Percentiles rank a stretch among this genome's conserved stretches.
Evolutionary conservation across 164 flowering plant species (phyloP).

Genomic region (Chimonanthus praecox): DNA sequence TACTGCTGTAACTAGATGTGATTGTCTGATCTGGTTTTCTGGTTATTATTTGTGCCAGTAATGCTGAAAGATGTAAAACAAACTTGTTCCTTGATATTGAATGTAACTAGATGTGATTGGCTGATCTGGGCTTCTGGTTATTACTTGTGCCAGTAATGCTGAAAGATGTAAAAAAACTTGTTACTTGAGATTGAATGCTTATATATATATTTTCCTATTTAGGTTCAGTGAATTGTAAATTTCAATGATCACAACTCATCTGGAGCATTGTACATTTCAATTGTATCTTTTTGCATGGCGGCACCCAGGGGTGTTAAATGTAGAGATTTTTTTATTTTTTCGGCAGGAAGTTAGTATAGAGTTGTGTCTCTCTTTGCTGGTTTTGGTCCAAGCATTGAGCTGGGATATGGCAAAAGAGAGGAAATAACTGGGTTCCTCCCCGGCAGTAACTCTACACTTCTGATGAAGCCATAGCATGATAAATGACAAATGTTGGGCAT

Average conservation of each 20-base stretch:
- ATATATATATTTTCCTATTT: neutral
- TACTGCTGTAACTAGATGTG: slow-evolving; percentile 1
- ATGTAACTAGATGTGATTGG: neutral
- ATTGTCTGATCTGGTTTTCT: slow-evolving; percentile 5
- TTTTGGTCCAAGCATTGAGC: neutral
- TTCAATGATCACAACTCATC: neutral
- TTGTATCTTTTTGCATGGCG: neutral
- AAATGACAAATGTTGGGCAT: no score
- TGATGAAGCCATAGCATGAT: no score
- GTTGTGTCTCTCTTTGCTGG: neutral
- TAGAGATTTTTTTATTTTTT: neutral
- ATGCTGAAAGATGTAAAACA: slow-evolving; percentile 6
- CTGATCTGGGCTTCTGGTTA: slow-evolving; percentile 6
- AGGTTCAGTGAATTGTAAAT: slow-evolving; percentile 4
- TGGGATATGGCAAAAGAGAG: neutral
- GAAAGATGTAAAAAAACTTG: slow-evolving; percentile 7
- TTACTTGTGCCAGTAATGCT: slow-evolving; percentile 7
- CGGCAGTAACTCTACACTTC: no score
- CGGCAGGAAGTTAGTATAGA: neutral
- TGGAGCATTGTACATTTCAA: neutral
- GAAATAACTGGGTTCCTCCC: no score
- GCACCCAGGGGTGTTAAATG: neutral
- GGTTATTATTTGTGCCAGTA: slow-evolving; percentile 4
- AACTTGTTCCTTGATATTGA: slow-evolving; percentile 5
- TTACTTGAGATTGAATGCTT: slow-evolving; percentile 6